Conservation (phyloP, 495 filamentous ascomycete genomes). For the Copromyces sp. region DNA sequence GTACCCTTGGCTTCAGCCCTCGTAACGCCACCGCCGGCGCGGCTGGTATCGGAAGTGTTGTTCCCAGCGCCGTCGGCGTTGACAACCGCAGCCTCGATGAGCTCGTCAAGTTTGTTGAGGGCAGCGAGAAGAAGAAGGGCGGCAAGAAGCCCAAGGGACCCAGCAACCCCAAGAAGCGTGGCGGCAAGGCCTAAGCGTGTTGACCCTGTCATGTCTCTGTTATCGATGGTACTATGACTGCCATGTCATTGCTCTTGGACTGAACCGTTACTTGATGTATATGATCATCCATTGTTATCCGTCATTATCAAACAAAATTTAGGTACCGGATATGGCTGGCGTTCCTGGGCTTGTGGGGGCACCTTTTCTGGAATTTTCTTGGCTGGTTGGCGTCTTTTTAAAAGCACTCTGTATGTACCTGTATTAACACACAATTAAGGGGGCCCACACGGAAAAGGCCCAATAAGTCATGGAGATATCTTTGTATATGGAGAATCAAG, state of each 20-base stretch:
- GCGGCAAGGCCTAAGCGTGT: conserved; percentile 14
- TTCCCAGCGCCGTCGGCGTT: conserved; percentile 5
- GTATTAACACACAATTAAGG: background rate
- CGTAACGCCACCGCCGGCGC: conserved; percentile 41
- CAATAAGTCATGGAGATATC: background rate
- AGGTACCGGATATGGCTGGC: background rate
- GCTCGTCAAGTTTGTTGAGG: conserved; percentile 15
- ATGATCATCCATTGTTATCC: background rate
- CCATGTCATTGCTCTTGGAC: background rate
- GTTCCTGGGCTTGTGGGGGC: background rate
- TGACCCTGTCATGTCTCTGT: background rate
- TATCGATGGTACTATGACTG: background rate
- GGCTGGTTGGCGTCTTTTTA: background rate
- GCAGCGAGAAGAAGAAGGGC: conserved; percentile 14
- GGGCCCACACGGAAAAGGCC: background rate
- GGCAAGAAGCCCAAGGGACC: conserved; percentile 61
- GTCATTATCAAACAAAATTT: background rate
- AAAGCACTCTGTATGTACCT: background rate
- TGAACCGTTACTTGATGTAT: background rate
- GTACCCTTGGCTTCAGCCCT: conserved; percentile 33
- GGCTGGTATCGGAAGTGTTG: conserved; percentile 19
- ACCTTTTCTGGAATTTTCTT: background rate
- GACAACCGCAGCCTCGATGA: conserved; percentile 15
- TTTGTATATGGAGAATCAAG: background rate
- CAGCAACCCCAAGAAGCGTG: conserved; percentile 61